Evolutionary conservation across 768 basidiomycete species (phyloP).

Genomic region (Mycena maculata): DNA sequence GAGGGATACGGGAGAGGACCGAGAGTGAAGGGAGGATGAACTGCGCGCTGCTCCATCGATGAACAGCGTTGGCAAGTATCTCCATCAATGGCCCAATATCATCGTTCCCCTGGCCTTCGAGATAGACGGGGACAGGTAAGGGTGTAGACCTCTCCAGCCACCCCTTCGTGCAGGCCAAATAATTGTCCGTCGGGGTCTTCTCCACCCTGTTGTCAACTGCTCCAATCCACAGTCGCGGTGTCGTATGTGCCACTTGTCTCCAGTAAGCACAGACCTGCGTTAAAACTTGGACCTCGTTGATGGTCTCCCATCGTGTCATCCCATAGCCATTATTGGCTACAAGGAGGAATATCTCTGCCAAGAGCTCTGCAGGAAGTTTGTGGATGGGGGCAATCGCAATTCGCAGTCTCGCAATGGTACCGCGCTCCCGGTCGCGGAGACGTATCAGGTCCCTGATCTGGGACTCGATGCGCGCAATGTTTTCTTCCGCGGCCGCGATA

Average conservation of each 20-base stretch:
- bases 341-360: conserved; percentile 16
- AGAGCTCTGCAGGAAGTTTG: conserved; percentile 24
- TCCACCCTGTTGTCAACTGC: not conserved
- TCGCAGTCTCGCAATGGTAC: conserved; percentile 5
- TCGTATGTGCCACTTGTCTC: conserved; percentile 17
- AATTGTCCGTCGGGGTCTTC: not conserved
- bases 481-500: conserved; percentile 11
- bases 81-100: conserved; percentile 3
- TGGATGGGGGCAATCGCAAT: conserved; percentile 17
- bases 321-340: not conserved
- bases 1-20: not conserved
- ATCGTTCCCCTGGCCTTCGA: not conserved
- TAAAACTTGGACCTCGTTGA: conserved; percentile 1
- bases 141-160: conserved; percentile 26
- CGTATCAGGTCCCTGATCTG: conserved; percentile 21
- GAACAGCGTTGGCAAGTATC: not conserved
- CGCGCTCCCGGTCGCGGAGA: conserved; percentile 27
- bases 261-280: conserved; percentile 25
- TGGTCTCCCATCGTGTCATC: not conserved
- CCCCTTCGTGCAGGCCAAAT: not conserved
- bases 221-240: conserved; percentile 19
- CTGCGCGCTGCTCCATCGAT: not conserved
- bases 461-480: conserved; percentile 21
- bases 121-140: not conserved
- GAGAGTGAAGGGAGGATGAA: not conserved